A percentile compares a stretch with the other conserved stretches of the same genome.
Conservation (phyloP, 768 basidiomycete species). For the Exsudoporus frostii region DNA sequence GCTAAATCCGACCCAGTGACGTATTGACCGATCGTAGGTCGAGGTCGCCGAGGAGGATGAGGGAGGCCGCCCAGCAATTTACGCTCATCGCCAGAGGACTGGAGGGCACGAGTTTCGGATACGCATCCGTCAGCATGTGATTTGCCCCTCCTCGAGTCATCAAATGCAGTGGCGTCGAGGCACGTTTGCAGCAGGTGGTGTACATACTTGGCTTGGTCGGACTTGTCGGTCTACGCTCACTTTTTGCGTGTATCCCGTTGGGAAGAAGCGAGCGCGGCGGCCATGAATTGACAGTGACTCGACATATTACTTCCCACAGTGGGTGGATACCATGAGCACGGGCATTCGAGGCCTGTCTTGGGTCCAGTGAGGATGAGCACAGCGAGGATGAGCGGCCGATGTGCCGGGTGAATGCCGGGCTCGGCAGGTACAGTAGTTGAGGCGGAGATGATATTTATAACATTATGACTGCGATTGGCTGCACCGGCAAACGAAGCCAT, state of each 20-base stretch:
- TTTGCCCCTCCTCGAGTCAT: not conserved
- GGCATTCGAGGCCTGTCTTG: not conserved
- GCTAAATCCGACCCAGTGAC: not conserved
- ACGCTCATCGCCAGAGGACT: slow-evolving; percentile 80
- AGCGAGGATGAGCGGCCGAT: no score
- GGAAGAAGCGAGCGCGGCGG: not conserved
- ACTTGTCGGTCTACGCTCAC: not conserved
- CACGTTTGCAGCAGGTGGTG: not conserved
- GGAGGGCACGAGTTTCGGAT: slow-evolving; percentile 84
- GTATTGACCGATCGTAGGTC: slow-evolving; percentile 42
- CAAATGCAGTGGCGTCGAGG: not conserved
- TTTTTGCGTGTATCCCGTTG: not conserved
- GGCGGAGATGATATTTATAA: slow-evolving; percentile 20
- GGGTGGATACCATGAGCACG: not conserved
- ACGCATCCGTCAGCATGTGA: slow-evolving; percentile 62
- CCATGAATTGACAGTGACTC: not conserved
- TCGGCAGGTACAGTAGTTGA: not conserved
- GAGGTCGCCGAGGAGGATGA: slow-evolving; percentile 65
- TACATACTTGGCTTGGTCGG: not conserved
- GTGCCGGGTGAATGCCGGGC: not conserved
- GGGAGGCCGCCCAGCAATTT: slow-evolving; percentile 87
- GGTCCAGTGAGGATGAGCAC: no score
- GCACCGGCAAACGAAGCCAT: slow-evolving; percentile 3
- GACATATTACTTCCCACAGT: not conserved
- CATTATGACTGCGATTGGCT: slow-evolving; percentile 20